Evolutionary conservation across 2,329 filamentous ascomycete species (phyloP).

Genomic region (Botrytis pseudocinerea): DNA sequence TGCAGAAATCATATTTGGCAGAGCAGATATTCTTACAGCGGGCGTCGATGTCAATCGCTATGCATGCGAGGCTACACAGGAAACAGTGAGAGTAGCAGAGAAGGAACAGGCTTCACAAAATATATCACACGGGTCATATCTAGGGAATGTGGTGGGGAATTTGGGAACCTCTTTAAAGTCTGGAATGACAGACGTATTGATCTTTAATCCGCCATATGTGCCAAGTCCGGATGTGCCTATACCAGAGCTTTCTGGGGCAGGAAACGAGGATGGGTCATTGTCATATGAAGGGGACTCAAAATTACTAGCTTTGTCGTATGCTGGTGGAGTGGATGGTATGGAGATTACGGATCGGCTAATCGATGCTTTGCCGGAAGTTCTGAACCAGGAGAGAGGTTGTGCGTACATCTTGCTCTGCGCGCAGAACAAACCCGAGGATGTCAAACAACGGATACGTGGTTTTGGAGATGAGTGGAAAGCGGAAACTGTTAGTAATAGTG

Average conservation of each 20-base stretch:
- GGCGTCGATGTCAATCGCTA: constrained; percentile 84
- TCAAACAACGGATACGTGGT: constrained; percentile 61
- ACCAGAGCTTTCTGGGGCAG: constrained; percentile 52
- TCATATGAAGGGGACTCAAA: constrained; percentile 79
- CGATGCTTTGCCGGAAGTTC: constrained; percentile 61
- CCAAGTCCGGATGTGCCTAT: constrained; percentile 67
- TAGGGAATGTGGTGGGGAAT: constrained; percentile 71
- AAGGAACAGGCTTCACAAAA: constrained; percentile 43
- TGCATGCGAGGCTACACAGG: constrained; percentile 73
- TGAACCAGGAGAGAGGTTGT: constrained; percentile 67
- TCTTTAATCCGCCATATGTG: constrained; percentile 98
- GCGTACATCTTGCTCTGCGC: constrained; percentile 89
- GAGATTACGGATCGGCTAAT: constrained; percentile 84
- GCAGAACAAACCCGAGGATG: constrained; percentile 80
- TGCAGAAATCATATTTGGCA: constrained; percentile 69
- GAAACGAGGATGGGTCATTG: constrained; percentile 36
- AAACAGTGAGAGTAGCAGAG: constrained; percentile 61
- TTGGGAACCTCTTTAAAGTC: constrained; percentile 62
- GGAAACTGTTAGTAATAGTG: constrained; percentile 78
- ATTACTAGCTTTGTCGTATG: constrained; percentile 82
- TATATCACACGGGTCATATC: constrained; percentile 50
- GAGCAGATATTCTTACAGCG: constrained; percentile 66
- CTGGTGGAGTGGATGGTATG: constrained; percentile 89
- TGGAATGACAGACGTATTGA: constrained; percentile 72
- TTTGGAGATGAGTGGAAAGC: constrained; percentile 68